Evolutionary conservation across 169 alveolate species (phyloP).

Genomic region (Eimeria brunetti): DNA sequence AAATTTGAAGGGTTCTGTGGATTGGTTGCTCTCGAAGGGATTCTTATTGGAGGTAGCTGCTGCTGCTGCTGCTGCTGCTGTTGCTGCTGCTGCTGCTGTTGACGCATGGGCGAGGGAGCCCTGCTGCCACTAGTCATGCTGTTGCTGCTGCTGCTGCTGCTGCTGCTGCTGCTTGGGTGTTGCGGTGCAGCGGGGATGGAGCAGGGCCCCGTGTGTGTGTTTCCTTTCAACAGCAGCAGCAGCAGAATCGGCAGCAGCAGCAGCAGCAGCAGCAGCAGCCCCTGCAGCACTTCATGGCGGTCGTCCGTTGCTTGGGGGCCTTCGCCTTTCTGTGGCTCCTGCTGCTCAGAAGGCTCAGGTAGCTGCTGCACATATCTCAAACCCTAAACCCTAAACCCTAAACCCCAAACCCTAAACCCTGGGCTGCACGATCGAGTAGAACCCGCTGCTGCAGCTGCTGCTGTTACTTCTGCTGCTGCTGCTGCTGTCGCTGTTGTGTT

Average conservation of each 20-base stretch:
- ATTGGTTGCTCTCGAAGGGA: background rate
- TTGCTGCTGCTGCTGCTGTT: conserved; percentile 27
- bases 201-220: conserved; percentile 24
- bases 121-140: background rate
- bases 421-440: background rate
- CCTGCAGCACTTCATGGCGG: background rate
- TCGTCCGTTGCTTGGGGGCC: background rate
- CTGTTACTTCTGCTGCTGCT: conserved; percentile 30
- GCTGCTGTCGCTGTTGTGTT: background rate
- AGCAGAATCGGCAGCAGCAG: conserved; percentile 42
- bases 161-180: conserved; percentile 39
- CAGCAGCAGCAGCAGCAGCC: conserved; percentile 63
- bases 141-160: conserved; percentile 33
- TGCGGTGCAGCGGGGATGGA: conserved; percentile 38
- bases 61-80: conserved; percentile 37
- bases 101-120: background rate
- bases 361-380: background rate
- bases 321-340: conserved; percentile 14
- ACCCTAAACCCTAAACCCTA: conserved; percentile 38
- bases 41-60: conserved; percentile 34
- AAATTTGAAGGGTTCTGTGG: background rate
- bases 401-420: conserved; percentile 37
- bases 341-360: conserved; percentile 15
- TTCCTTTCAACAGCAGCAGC: conserved; percentile 51
- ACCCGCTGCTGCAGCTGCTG: conserved; percentile 14